Conservation (phyloP, 441 rosid genomes). For the Euphorbia schlechtendalii region DNA sequence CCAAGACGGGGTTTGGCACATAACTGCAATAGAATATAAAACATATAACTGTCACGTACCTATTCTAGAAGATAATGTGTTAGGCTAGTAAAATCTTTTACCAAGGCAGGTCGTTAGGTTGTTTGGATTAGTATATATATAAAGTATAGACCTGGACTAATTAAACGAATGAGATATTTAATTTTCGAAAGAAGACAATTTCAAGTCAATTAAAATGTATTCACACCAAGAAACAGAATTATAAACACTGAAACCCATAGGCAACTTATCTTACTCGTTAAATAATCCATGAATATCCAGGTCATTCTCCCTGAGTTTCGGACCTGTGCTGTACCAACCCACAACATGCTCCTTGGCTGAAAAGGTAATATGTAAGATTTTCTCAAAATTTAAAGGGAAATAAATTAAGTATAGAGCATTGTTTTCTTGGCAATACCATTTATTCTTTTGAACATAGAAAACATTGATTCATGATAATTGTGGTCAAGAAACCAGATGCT, state of each 20-base stretch:
- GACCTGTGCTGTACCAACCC: constrained; percentile 93
- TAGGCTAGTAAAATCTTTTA: too few species aligned
- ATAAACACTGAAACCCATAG: not conserved
- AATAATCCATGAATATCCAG: constrained; percentile 62
- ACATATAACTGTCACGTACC: too few species aligned
- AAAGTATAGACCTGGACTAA: too few species aligned
- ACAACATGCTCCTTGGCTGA: constrained; percentile 93
- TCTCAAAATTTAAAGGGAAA: constrained; percentile 1
- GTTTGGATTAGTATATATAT: too few species aligned
- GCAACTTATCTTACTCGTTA: constrained; percentile 35
- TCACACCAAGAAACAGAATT: not conserved
- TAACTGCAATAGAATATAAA: constrained; percentile 40
- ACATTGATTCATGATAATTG: constrained; percentile 82
- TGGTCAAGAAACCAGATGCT: constrained; percentile 87
- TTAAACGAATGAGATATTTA: not conserved
- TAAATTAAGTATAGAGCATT: not conserved
- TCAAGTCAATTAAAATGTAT: not conserved
- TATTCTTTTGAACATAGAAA: constrained; percentile 84
- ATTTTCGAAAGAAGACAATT: not conserved
- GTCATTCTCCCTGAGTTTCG: constrained; percentile 79
- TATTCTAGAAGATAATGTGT: too few species aligned
- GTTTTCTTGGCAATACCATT: constrained; percentile 39
- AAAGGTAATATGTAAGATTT: constrained; percentile 11
- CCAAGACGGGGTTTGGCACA: constrained; percentile 80
- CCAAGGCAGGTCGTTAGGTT: too few species aligned